Evolutionary conservation across 2,329 filamentous ascomycete species (phyloP).

Genomic region (Macrophomina phaseolina): DNA sequence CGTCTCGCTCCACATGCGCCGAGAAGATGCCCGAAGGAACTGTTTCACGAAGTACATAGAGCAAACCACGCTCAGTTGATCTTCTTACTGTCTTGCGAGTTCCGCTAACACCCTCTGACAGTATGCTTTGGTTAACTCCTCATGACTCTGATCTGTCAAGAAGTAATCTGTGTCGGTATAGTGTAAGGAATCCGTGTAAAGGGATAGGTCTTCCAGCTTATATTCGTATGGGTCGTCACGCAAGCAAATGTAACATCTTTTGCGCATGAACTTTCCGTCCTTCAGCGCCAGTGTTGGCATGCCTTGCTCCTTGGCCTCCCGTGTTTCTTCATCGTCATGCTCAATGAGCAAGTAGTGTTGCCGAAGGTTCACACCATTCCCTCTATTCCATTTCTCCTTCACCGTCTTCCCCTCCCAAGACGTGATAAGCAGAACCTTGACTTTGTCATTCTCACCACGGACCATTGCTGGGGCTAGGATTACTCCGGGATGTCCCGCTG

Average conservation of each 20-base stretch:
- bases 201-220: not conserved
- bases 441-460: too few relatives aligned
- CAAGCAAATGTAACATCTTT: not conserved
- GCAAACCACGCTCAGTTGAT: too few relatives aligned
- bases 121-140: not conserved
- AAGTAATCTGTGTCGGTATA: not conserved
- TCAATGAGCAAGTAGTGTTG: not conserved
- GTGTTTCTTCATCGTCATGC: not conserved
- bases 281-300: not conserved
- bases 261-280: not conserved
- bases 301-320: not conserved
- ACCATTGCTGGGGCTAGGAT: not conserved
- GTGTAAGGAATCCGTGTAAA: not conserved
- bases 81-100: too few relatives aligned
- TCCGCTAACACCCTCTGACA: too few relatives aligned
- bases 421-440: not conserved
- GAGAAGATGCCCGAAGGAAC: too few relatives aligned
- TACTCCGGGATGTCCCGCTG: not conserved
- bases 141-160: not conserved
- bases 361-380: not conserved
- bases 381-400: not conserved
- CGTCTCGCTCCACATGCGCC: too few relatives aligned
- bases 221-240: not conserved
- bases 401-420: not conserved
- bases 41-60: too few relatives aligned